Percentiles rank a stretch among this genome's conserved stretches.
These are phyloP conservation scores for Taphrina communis DNA, from an alignment of 1,139 yeast genomes.

Conservation along the genomic window DNA sequence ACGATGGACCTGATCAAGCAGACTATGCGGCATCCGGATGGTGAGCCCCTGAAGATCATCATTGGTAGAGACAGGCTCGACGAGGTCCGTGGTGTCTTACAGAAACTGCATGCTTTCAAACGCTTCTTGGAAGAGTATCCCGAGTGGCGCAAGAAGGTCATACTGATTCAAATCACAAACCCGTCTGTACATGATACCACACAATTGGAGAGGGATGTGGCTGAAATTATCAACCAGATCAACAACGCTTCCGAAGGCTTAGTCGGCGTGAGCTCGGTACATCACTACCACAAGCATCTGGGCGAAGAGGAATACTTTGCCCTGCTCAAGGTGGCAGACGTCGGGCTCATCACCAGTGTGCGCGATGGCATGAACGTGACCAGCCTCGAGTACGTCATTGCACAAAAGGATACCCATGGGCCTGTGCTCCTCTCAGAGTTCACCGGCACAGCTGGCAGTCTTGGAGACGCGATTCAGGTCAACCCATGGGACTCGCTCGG, in stretches of 20 bases:
- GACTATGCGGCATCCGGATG: constrained; percentile 56
- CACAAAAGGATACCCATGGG: constrained; percentile 69
- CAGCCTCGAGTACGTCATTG: constrained; percentile 85
- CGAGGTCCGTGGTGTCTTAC: constrained; percentile 80
- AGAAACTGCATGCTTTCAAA: constrained; percentile 79
- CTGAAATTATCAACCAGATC: constrained; percentile 76
- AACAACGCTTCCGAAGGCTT: constrained; percentile 83
- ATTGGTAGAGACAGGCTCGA: constrained; percentile 85
- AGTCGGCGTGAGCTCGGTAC: constrained; percentile 76
- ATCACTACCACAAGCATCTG: constrained; percentile 88
- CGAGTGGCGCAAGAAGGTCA: constrained; percentile 64
- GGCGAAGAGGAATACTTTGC: constrained; percentile 90
- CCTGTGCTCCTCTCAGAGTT: constrained; percentile 90
- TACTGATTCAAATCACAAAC: constrained; percentile 87
- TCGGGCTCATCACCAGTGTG: constrained; percentile 84
- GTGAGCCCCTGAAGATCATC: constrained; percentile 61
- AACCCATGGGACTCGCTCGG: constrained; percentile 98
- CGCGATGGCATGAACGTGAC: constrained; percentile 98
- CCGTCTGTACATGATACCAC: constrained; percentile 65
- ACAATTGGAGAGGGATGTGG: constrained; percentile 75
- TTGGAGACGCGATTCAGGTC: constrained; percentile 79
- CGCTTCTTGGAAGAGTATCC: constrained; percentile 87
- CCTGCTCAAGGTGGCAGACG: constrained; percentile 82
- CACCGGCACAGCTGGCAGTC: constrained; percentile 84
- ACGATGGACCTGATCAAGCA: constrained; percentile 62